Evolutionary conservation across 768 basidiomycete genomes (phyloP), one percentile per base, ranked within the genome.

Genomic region (Trametes meyenii): DNA sequence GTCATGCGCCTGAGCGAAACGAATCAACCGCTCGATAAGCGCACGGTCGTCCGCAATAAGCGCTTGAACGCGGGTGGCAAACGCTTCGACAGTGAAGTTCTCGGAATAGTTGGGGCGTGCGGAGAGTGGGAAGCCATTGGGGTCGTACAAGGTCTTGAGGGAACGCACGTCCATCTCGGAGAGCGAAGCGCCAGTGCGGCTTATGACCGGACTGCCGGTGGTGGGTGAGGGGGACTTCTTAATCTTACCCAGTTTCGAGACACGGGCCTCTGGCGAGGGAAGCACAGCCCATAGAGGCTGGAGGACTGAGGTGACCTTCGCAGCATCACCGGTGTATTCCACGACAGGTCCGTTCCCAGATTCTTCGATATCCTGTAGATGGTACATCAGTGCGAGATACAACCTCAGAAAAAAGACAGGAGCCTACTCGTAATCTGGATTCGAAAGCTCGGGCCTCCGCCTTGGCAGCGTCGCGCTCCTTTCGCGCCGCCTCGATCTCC

Each of bases 1-100:
- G 66, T 96, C 94, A 61, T 96, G 90, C 51, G 94, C 92, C 73
- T 92, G 88, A 2, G 92, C 94, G 67, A 94, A 90, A 24, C 92
- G 85, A 52, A 93, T 78, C 40, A 95, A 76, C 35, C 94, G 83
- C 73, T 94, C 90, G 62, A 95, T 92, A 61, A 98, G 75, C 19
- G 89, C 81, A 24, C 86, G 84, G 67, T 96, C 93, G 72, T 97
- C 96, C 36, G 83, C 79, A 54, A 97, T 80, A 58, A 97, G 79
- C 2, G 90, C 87, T 67, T 90, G 87, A 46, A 97, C 88, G 6
- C 94, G 83, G 21, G 81, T 74, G 13, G 85, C 85, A 67, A 96
- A 94, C 19, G 85, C 87, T 52, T 92, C 92, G 46, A 95, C 72
- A 11, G 85, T 83, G 72, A 94, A 92, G 8, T 21, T 52, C 21